These are phyloP conservation scores for Fusarium albosuccineum DNA, from an alignment of 2,329 filamentous ascomycete species.

Conservation along the genomic window DNA sequence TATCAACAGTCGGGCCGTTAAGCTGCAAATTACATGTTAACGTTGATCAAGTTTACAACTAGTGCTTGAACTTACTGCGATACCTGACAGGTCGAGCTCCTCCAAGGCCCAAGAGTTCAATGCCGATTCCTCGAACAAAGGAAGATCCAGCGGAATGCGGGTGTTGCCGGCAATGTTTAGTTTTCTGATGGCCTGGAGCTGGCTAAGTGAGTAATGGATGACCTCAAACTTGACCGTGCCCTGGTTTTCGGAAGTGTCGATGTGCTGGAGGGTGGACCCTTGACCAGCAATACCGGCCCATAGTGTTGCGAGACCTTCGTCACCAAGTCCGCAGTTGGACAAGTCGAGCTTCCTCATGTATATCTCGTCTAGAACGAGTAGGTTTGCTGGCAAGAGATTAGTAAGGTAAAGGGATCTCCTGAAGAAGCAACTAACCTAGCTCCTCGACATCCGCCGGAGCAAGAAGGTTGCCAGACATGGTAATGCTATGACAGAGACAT, in stretches of 20 bases:
- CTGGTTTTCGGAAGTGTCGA: constrained; percentile 67
- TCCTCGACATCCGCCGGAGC: constrained; percentile 62
- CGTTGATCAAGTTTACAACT: neutral
- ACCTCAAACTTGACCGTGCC: constrained; percentile 64
- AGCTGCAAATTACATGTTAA: constrained; percentile 49
- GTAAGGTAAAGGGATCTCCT: neutral
- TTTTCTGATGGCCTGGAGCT: constrained; percentile 59
- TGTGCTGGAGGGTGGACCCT: constrained; percentile 58
- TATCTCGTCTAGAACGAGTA: constrained; percentile 51
- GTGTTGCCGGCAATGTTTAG: constrained; percentile 66
- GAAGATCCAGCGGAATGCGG: constrained; percentile 58
- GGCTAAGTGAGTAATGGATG: constrained; percentile 59
- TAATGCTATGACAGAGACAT: constrained; percentile 64
- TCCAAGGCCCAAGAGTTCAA: constrained; percentile 62
- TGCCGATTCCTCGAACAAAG: constrained; percentile 61
- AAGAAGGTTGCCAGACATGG: constrained; percentile 64
- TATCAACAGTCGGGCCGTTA: constrained; percentile 62
- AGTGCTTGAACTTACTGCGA: constrained; percentile 57
- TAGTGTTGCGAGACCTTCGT: constrained; percentile 61
- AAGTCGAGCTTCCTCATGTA: constrained; percentile 64
- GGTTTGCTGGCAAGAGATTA: constrained; percentile 45
- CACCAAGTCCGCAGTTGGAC: constrained; percentile 64
- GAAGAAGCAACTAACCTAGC: constrained; percentile 53
- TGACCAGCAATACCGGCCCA: constrained; percentile 63
- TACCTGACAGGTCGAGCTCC: constrained; percentile 67